These are phyloP conservation scores for Penicillium sp. DNA, from an alignment of 2,329 filamentous ascomycete genomes.

Conservation along the genomic window DNA sequence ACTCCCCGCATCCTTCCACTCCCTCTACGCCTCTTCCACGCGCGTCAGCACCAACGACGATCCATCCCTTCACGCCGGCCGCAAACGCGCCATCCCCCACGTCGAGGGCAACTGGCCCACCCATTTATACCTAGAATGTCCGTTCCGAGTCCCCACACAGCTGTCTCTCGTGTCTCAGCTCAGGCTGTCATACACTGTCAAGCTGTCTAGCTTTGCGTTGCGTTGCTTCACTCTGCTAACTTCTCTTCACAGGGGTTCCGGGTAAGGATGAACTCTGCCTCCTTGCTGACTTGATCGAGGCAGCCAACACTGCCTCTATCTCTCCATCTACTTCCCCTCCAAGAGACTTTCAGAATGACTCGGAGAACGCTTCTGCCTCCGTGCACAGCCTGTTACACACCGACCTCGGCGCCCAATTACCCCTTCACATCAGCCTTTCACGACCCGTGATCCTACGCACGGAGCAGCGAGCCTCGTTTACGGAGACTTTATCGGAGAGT, in stretches of 20 bases:
- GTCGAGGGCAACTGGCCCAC: slow-evolving; percentile 89
- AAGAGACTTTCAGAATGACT: slow-evolving; percentile 4
- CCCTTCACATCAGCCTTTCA: slow-evolving; percentile 90
- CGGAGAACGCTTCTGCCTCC: slow-evolving; percentile 22
- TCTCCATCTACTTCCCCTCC: neutral
- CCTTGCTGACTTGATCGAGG: slow-evolving; percentile 35
- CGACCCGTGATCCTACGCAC: slow-evolving; percentile 76
- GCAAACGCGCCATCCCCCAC: slow-evolving; percentile 81
- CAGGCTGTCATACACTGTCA: slow-evolving; percentile 5
- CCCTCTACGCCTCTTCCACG: slow-evolving; percentile 83
- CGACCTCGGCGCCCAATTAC: slow-evolving; percentile 75
- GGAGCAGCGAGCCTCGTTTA: slow-evolving; percentile 71
- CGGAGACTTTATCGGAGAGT: slow-evolving; percentile 56
- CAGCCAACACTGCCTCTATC: neutral
- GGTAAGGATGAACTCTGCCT: slow-evolving; percentile 37
- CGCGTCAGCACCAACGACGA: slow-evolving; percentile 80
- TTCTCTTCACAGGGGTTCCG: slow-evolving; percentile 44
- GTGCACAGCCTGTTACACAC: slow-evolving; percentile 74
- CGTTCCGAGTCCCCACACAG: slow-evolving; percentile 37
- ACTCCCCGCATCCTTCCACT: slow-evolving; percentile 79
- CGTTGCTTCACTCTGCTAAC: neutral
- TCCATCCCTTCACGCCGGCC: slow-evolving; percentile 81
- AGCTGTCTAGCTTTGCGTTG: neutral
- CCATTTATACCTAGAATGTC: slow-evolving; percentile 93
- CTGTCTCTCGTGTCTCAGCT: neutral